Evolutionary conservation across 257 asterid species (phyloP).

Genomic region (Capsicum baccatum): DNA sequence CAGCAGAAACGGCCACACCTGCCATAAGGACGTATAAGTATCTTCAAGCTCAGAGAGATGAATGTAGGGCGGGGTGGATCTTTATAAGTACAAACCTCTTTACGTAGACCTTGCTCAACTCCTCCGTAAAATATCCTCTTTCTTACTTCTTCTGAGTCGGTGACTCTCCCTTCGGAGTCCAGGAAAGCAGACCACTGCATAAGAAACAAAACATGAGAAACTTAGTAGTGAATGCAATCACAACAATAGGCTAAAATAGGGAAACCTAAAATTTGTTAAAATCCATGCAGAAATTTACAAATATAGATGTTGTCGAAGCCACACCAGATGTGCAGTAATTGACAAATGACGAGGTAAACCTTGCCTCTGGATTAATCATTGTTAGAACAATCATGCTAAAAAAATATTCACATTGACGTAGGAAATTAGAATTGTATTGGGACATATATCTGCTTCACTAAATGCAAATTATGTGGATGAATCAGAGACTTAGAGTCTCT

Average conservation of each 20-base stretch:
- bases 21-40: slow-evolving; percentile 31
- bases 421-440: slow-evolving; percentile 2
- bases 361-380: slow-evolving; percentile 10
- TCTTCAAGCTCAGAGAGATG: neutral
- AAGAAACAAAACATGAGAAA: slow-evolving; percentile 14
- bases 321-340: slow-evolving; percentile 3
- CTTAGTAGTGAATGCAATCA: slow-evolving; percentile 9
- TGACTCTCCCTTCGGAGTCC: slow-evolving; percentile 93
- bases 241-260: neutral
- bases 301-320: neutral
- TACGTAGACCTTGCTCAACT: slow-evolving; percentile 72
- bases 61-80: neutral
- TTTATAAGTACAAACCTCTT: slow-evolving; percentile 59
- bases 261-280: neutral
- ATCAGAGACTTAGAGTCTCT: neutral
- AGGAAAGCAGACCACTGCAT: slow-evolving; percentile 83
- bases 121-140: slow-evolving; percentile 94
- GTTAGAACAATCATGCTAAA: slow-evolving; percentile 1
- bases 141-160: slow-evolving; percentile 66
- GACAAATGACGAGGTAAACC: neutral
- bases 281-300: neutral
- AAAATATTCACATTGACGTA: neutral
- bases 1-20: slow-evolving; percentile 90
- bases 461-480: neutral
- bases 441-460: neutral